phyloP scores from a whole-genome alignment of 2,329 filamentous ascomycete species.

The Fusarium dlaminii region DNA sequence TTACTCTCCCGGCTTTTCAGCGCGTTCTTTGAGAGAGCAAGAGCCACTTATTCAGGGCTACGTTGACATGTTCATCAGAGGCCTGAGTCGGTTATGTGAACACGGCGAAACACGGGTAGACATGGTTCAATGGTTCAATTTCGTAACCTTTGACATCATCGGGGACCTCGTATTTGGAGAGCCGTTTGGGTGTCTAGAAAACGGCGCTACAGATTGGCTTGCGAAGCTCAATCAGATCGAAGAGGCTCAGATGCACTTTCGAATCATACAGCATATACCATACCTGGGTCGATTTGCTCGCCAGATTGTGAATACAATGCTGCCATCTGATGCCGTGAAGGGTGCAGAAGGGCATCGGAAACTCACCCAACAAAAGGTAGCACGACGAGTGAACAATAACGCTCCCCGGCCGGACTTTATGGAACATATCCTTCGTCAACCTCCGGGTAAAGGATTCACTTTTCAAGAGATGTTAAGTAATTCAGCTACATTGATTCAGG shows the following conservation, averaged over 20 bases:
- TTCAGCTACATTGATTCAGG: conserved; percentile 15
- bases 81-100: neutral
- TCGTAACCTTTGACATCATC: too few species aligned
- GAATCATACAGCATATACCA: conserved; percentile 24
- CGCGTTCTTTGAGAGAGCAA: conserved; percentile 11
- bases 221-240: conserved; percentile 22
- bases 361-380: conserved; percentile 16
- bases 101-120: conserved; percentile 7
- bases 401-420: conserved; percentile 18
- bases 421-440: conserved; percentile 14
- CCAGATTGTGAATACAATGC: conserved; percentile 21
- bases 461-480: conserved; percentile 18
- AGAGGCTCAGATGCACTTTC: conserved; percentile 23
- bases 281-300: conserved; percentile 16
- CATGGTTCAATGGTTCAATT: conserved; percentile 24
- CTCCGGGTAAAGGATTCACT: conserved; percentile 8
- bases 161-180: conserved; percentile 19
- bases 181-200: conserved; percentile 12
- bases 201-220: conserved; percentile 19
- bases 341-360: conserved; percentile 18
- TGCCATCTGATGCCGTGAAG: conserved; percentile 15
- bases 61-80: conserved; percentile 3
- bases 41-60: conserved; percentile 11
- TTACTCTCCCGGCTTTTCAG: conserved; percentile 12
- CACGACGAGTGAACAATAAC: conserved; percentile 18